phyloP scores from a whole-genome alignment of 1,139 yeast species.

The Sugiyamaella japonica region DNA sequence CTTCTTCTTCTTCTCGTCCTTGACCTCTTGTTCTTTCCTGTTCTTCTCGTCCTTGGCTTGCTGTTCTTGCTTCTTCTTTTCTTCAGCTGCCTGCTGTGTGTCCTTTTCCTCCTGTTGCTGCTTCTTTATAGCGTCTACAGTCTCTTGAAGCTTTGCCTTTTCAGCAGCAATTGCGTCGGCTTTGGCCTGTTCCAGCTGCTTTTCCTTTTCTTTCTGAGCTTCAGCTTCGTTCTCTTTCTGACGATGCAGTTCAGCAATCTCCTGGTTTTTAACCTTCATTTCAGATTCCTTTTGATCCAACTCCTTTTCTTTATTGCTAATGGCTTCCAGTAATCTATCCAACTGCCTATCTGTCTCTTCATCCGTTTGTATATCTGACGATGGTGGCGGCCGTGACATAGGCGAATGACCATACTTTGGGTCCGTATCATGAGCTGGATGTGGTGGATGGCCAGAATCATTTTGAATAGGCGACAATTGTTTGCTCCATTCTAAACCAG shows the following conservation, averaged over 20 bases:
- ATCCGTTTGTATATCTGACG: background rate
- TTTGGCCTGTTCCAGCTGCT: too few species aligned
- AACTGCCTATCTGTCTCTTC: conserved; percentile 6
- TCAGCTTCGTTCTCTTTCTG: background rate
- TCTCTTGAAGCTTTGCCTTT: background rate
- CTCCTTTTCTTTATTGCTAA: conserved; percentile 3
- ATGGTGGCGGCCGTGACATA: background rate
- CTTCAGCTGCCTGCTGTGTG: too few species aligned
- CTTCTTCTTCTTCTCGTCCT: conserved; percentile 14
- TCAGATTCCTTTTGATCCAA: background rate
- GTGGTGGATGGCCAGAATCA: too few species aligned
- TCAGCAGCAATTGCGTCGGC: background rate
- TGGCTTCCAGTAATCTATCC: conserved; percentile 5
- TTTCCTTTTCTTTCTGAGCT: background rate
- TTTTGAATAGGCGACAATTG: background rate
- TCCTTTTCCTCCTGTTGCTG: too few species aligned
- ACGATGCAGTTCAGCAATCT: background rate
- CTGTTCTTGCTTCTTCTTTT: background rate
- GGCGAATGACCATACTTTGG: too few species aligned
- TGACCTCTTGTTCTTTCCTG: conserved; percentile 4
- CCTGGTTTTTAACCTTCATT: conserved; percentile 1
- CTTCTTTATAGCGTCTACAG: too few species aligned
- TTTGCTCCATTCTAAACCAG: background rate
- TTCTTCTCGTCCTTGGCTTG: background rate
- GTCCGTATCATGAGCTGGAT: too few species aligned